Base-by-base conservation (phyloP, 1,284 basidiomycete species). In the Cryptococcus maquisensis region DNA sequence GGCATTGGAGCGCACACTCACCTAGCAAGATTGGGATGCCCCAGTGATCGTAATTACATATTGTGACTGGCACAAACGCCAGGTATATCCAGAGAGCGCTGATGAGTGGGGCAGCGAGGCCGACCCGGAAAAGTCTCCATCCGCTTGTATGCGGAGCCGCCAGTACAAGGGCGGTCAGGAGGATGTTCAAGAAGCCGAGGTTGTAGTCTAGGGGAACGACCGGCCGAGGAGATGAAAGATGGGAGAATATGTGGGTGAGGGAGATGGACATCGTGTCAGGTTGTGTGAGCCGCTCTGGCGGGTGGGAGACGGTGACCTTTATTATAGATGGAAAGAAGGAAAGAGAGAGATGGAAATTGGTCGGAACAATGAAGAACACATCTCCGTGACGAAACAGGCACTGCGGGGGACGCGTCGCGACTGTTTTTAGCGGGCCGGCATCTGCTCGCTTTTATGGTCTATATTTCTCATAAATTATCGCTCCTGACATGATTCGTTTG, bases 51-150 rank as follows among this genome's bases (percentile, higher is more conserved):
- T 56, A 54, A 21, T 61, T 62, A 21, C 61, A 51, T 3, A 41
- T 39, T 4, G 59, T 42, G 5, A 59, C 32, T 1, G 61, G 35
- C 16, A 58, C 55, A 9, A 57, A 58, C 1, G 52, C 55, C 26
- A 63, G 41, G 36, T 61, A 66, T 4, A 54, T 20, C 54, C 57
- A 69, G 0, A 54, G 41, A 0, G 23, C 36, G 24, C 47, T 46
- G 18, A 62, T 51, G 16, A 68, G 1, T 3, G 69, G 69, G 0
- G 64, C 55, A 1, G 59, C 47, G 2, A 66, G 49, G 1, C 53
- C 62, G 0, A 61, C 59, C 18, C 71, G 62, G n/a, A 65, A 42
- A 8, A 69, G 45, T n/a, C 56, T 60, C 57, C 67, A 70, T 10
- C 52, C 52, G 8, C 54, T 47, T 3, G 53, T 56, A 24, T 44